Conservation (phyloP, 2,329 filamentous ascomycete genomes). For the Cladosporium sp. region DNA sequence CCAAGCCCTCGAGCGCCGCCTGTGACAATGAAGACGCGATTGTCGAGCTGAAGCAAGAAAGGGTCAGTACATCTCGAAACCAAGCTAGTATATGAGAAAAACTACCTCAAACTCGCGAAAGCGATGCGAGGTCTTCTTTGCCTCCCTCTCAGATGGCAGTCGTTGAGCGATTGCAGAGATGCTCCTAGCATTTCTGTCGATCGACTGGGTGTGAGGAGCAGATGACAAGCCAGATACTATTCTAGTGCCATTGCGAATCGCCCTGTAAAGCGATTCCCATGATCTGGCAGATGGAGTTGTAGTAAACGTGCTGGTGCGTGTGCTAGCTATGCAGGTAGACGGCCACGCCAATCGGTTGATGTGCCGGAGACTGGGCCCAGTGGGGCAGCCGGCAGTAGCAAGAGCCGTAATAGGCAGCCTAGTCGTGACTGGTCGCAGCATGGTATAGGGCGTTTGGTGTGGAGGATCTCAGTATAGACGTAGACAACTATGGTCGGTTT, state of each 20-base stretch:
- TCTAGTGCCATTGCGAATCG: background rate
- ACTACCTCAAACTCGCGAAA: conserved; percentile 22
- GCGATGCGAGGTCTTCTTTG: conserved; percentile 12
- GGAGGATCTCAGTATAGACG: background rate
- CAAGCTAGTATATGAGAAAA: background rate
- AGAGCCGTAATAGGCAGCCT: background rate
- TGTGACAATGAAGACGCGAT: conserved; percentile 23
- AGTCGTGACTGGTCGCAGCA: background rate
- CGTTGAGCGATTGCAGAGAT: conserved; percentile 17
- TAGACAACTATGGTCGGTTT: background rate
- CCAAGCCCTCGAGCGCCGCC: conserved; percentile 29
- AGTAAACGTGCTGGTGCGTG: background rate
- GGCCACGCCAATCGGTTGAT: conserved; percentile 4
- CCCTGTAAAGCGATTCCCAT: background rate
- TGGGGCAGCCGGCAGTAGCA: background rate
- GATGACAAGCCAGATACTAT: background rate
- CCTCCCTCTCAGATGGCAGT: conserved; percentile 14
- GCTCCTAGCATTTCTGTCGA: background rate
- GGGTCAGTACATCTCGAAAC: background rate
- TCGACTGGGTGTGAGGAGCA: background rate
- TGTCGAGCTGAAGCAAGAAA: conserved; percentile 12
- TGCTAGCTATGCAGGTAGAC: background rate
- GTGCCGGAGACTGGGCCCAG: background rate
- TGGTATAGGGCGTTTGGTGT: background rate
- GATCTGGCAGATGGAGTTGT: background rate